Evolutionary conservation across 1,284 basidiomycete genomes (phyloP), one percentile per base, ranked within the genome.

Genomic region (Athelia sp.): DNA sequence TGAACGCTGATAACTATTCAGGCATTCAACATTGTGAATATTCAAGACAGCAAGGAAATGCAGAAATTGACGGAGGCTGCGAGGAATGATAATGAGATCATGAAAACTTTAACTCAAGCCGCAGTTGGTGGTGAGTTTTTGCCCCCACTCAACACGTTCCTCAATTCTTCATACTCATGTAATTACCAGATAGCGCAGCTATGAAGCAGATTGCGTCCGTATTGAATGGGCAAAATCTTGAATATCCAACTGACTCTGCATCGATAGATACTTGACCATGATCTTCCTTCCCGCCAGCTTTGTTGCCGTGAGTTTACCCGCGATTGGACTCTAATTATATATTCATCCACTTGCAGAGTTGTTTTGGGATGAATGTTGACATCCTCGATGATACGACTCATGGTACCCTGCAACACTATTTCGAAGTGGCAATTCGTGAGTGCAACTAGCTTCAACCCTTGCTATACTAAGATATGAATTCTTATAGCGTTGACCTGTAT

Each of bases 11-110:
- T 45, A 11, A 4, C 4, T 10, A 31, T 47, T 8, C 42, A 79
- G 77, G 74, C 71, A 3, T 79, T 78, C 50, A 75, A 72, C 43
- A 73, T 58, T 45, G 69, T 78, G 22, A 78, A 74, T 52, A 73
- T 80, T 42, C 63, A 72, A 10, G 79, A 80, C 45, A 79, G 74
- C 59, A 62, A 50, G 50, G 56, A 64, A n/a, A 78, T 73, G 71
- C 63, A 70, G 44, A 54, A 65, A n/a, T 56, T 81, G 50, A 76
- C 78, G 0, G 59, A 73, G 49, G 74, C 75, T 10, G 65, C 75
- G 18, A 63, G 76, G 23, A 65, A 66, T 42, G 77, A 80, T 51
- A 75, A 13, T 29, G 13, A 6, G 6, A 13, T 29, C 26, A 29
- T 29, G 26, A 29, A 4, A 13, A 13, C 26, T 4, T 6, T 29